Percentiles rank a stretch among this genome's conserved stretches.
These are phyloP conservation scores for Lachnellula cervina DNA, from an alignment of 2,329 filamentous ascomycete species.

Conservation along the genomic window DNA sequence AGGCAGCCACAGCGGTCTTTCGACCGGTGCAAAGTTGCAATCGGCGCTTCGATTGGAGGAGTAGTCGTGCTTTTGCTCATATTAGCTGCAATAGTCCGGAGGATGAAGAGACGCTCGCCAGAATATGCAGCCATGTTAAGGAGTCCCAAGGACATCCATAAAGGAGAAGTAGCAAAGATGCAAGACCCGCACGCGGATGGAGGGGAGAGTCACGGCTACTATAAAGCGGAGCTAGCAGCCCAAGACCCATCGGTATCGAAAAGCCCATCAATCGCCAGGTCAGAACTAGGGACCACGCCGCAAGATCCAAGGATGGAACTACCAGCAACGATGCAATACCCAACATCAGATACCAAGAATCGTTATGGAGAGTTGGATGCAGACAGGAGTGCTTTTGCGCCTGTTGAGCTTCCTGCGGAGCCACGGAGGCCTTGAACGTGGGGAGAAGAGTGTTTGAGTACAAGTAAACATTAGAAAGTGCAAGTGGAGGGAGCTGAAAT, in stretches of 20 bases:
- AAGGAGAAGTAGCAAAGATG: neutral
- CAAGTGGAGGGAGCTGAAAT: neutral
- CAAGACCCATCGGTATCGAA: neutral
- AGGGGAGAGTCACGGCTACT: neutral
- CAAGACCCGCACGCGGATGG: neutral
- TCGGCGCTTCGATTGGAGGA: neutral
- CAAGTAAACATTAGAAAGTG: neutral
- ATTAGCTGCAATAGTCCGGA: neutral
- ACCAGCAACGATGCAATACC: neutral
- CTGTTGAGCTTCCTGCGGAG: neutral
- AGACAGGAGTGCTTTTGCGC: neutral
- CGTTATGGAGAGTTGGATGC: neutral
- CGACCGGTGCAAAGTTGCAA: neutral
- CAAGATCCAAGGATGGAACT: neutral
- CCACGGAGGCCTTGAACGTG: neutral
- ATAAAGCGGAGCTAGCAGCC: neutral
- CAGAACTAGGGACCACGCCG: neutral
- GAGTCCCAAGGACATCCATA: neutral
- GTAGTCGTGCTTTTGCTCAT: neutral
- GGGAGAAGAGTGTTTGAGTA: neutral
- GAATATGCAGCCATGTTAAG: neutral
- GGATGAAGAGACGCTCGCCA: neutral
- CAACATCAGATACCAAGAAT: neutral
- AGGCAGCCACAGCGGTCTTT: neutral
- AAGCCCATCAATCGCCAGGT: too few species aligned